phyloP scores from a whole-genome alignment of 2,329 filamentous ascomycete species.

The Trichophyton mentagrophytes region DNA sequence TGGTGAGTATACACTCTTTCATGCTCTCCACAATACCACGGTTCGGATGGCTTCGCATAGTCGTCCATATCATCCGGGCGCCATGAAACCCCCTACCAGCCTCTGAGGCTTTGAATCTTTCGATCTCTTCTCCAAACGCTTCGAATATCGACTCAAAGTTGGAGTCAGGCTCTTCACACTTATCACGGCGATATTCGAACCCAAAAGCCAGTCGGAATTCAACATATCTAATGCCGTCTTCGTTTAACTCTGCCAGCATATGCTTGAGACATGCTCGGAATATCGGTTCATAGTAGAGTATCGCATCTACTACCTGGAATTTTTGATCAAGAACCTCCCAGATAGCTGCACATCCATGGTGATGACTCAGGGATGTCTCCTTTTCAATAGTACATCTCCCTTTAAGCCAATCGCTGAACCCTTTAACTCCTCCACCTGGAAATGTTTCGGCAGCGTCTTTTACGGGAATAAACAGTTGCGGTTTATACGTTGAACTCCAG shows the following conservation, averaged over 20 bases:
- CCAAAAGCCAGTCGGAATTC: constrained; percentile 69
- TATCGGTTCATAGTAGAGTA: constrained; percentile 83
- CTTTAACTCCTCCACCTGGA: constrained; percentile 54
- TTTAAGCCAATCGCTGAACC: constrained; percentile 67
- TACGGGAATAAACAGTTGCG: constrained; percentile 47
- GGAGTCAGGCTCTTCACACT: constrained; percentile 51
- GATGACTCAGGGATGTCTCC: constrained; percentile 64
- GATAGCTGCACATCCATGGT: constrained; percentile 69
- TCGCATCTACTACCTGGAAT: constrained; percentile 61
- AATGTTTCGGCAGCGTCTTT: constrained; percentile 56
- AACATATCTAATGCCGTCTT: constrained; percentile 72
- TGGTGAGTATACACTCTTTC: constrained; percentile 75
- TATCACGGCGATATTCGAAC: constrained; percentile 52
- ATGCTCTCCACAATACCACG: constrained; percentile 63
- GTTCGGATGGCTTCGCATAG: constrained; percentile 51
- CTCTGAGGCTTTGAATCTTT: constrained; percentile 57
- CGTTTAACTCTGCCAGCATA: constrained; percentile 57
- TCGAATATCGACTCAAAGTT: constrained; percentile 59
- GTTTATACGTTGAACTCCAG: constrained; percentile 53
- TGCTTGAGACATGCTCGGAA: constrained; percentile 62
- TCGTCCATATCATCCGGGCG: constrained; percentile 71
- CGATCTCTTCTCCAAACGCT: constrained; percentile 66
- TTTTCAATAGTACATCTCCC: constrained; percentile 57
- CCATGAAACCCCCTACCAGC: constrained; percentile 73
- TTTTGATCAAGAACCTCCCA: constrained; percentile 70